Evolutionary conservation across 1,284 basidiomycete genomes (phyloP).

Genomic region (Athelia psychrophila): DNA sequence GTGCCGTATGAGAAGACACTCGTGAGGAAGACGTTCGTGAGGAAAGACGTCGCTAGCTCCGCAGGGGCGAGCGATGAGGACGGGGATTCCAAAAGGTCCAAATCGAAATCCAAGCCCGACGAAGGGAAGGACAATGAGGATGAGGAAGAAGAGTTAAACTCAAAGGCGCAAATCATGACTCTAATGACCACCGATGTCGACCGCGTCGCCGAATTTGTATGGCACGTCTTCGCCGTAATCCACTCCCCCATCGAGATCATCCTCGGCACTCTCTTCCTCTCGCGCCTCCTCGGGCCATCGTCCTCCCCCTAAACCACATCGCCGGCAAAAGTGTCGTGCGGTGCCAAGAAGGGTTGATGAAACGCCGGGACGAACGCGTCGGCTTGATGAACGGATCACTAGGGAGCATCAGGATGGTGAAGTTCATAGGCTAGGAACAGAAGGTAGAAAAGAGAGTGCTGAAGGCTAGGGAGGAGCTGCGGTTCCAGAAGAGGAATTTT

Average conservation of each 20-base stretch:
- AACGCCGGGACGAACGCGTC: conserved; percentile 87
- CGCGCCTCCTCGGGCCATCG: conserved; percentile 75
- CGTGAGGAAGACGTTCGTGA: conserved; percentile 31
- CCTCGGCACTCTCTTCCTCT: conserved; percentile 80
- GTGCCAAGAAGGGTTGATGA: conserved; percentile 89
- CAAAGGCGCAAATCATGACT: conserved; percentile 89
- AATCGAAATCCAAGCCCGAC: conserved; percentile 6
- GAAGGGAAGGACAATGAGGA: conserved; percentile 34
- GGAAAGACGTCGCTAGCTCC: conserved; percentile 81
- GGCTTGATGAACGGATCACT: conserved; percentile 90
- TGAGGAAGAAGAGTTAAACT: conserved; percentile 73
- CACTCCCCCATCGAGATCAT: conserved; percentile 87
- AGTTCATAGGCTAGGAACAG: conserved; percentile 94
- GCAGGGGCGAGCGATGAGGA: conserved; percentile 28
- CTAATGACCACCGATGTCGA: conserved; percentile 91
- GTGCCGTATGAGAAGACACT: conserved; percentile 89
- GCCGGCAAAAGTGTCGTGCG: conserved; percentile 83
- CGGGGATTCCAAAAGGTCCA: not conserved
- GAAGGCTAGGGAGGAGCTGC: conserved; percentile 75
- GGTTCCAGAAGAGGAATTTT: conserved; percentile 84
- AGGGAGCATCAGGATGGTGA: conserved; percentile 91
- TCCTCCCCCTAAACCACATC: conserved; percentile 84
- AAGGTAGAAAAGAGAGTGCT: conserved; percentile 81
- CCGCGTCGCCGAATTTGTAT: conserved; percentile 81
- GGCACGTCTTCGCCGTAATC: conserved; percentile 67